Conservation (phyloP, 345 rosid species). For the Arabidopsis thaliana region TAIR10.1 NC_003071.7:12639501-12640000, state of each 20-base stretch:
- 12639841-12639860: conserved; percentile 95
- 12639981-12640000: conserved; percentile 42
- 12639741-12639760: conserved; percentile 1
- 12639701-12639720: conserved; percentile 61
- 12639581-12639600: neutral
- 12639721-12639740: conserved; percentile 55
- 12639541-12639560: conserved; percentile 92
- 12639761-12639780: neutral
- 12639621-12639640: neutral
- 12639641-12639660: conserved; percentile 18
- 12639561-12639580: conserved; percentile 51
- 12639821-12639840: conserved; percentile 66
- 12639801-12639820: conserved; percentile 61
- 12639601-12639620: neutral
- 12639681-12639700: conserved; percentile 67
- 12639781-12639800: conserved; percentile 25
- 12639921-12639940: conserved; percentile 38
- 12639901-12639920: conserved; percentile 71
- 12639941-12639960: neutral
- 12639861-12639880: conserved; percentile 85
- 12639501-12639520: conserved; percentile 69
- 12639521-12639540: conserved; percentile 88
- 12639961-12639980: neutral
- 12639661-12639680: conserved; percentile 81
- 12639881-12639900: conserved; percentile 77